Base-by-base conservation (phyloP, 192 early-diverging fungal genomes). In the Spizellomyces sp. region DNA sequence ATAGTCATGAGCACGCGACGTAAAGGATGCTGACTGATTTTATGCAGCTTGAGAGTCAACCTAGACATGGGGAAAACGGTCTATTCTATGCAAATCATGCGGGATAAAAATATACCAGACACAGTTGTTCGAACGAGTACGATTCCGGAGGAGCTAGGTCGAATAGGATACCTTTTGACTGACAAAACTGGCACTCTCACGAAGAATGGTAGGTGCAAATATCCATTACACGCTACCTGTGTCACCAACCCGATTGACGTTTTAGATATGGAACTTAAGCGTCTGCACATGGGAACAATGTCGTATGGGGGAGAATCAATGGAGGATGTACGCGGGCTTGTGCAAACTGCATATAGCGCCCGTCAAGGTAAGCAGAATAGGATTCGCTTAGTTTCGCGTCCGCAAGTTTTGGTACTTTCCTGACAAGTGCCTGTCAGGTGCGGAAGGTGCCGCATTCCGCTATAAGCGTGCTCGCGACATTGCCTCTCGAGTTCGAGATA, bases 111-210 rank as follows among this genome's bases (percentile, higher is more conserved):
- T 69, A 98, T 98, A 27, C 80, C 86, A 0, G 91, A 85, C 19
- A 93, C 96, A 5, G 90, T 98, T 47, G 95, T 96, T 22, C 87
- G 96, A 43, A 98, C 94, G 9, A 93, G 91, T 58, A 96, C 94
- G 48, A 92, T 98, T 41, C 96, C 96, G 43, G 96, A 98, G 73
- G 96, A 96, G 79, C 84, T 98, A 6, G 96, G 96, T 12, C 85
- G 96, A 43, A 91, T 98, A 42, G 93, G 94, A 65, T 98, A 96
- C 75, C 77, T 96, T 21, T 75, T 98, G 59, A 92, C 95, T 0
- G 96, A 98, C 77, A 98, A 98, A 77, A 98, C 96, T 4, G 96
- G 96, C 41, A 98, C 96, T 19, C 74, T 98, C 75, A 98, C 96
- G 14, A 81, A 93, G 68, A 98, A 98, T 76, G 92, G 90, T 91